A percentile compares a stretch with the other conserved stretches of the same genome.
These are phyloP conservation scores for Graphilbum ipis-grandicollis DNA, from an alignment of 2,329 filamentous ascomycete genomes.

Conservation along the genomic window DNA sequence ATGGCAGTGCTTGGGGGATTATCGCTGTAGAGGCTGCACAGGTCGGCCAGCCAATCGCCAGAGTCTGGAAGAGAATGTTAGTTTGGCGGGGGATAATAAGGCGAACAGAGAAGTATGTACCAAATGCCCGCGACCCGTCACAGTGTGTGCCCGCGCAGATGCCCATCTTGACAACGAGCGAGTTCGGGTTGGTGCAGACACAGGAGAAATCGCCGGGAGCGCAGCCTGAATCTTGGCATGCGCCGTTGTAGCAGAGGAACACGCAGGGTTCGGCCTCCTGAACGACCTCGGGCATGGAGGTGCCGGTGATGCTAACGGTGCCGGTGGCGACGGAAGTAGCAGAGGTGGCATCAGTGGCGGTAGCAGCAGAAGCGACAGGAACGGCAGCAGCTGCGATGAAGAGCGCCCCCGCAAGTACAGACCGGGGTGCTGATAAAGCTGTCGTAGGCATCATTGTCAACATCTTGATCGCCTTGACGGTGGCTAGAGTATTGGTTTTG, in stretches of 20 bases:
- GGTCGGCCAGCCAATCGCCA: slow-evolving; percentile 7
- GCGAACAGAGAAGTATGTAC: slow-evolving; percentile 1
- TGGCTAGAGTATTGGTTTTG: no score
- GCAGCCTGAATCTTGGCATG: slow-evolving; percentile 8
- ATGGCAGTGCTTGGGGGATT: slow-evolving; percentile 3
- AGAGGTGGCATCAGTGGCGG: neutral
- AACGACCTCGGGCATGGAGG: slow-evolving; percentile 6
- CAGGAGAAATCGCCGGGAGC: slow-evolving; percentile 7
- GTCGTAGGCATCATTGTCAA: no score
- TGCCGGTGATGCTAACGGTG: slow-evolving; percentile 6
- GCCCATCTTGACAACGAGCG: slow-evolving; percentile 10
- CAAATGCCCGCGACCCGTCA: slow-evolving; percentile 5
- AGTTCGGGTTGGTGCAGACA: slow-evolving; percentile 10
- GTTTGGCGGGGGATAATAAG: neutral
- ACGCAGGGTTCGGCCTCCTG: slow-evolving; percentile 7
- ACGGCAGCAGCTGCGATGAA: no score
- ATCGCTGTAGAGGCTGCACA: slow-evolving; percentile 6
- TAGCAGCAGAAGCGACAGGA: neutral
- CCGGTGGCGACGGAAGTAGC: neutral
- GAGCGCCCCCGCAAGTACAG: no score
- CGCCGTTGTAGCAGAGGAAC: slow-evolving; percentile 8
- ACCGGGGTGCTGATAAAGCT: no score
- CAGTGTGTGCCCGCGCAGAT: slow-evolving; percentile 8
- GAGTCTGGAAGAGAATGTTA: slow-evolving; percentile 3
- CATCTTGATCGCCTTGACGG: no score